A percentile compares a stretch with the other conserved stretches of the same genome.
Conservation (phyloP, 2,329 filamentous ascomycete species). For the Claviceps sp. region DNA sequence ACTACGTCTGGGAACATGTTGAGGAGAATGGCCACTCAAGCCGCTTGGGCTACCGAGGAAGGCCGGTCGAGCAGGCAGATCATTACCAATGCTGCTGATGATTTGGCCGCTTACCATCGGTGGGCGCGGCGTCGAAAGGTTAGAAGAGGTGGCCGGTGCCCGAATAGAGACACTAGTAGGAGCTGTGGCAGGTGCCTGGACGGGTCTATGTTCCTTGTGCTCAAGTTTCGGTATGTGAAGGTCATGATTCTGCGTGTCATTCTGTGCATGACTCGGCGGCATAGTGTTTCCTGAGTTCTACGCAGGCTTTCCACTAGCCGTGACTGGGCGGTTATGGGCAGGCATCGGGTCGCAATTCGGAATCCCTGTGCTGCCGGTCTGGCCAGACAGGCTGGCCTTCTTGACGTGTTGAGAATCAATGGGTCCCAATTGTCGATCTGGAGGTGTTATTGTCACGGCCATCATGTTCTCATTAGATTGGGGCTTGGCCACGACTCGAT, state of each 20-base stretch:
- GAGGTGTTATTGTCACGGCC: too few species aligned
- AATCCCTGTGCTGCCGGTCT: background rate
- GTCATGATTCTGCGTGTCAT: background rate
- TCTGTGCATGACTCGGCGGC: background rate
- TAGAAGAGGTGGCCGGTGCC: background rate
- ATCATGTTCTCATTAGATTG: background rate
- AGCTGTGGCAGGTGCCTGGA: background rate
- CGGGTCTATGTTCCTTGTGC: background rate
- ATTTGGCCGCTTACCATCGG: background rate
- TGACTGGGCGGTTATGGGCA: background rate
- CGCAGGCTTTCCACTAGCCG: conserved; percentile 8
- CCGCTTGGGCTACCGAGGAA: background rate
- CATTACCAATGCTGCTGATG: background rate
- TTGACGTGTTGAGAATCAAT: background rate
- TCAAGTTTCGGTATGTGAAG: background rate
- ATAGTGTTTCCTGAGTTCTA: conserved; percentile 8
- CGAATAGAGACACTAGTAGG: background rate
- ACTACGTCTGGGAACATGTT: background rate
- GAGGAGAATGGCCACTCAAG: background rate
- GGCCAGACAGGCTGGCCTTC: background rate
- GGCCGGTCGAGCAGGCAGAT: background rate
- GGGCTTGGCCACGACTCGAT: background rate
- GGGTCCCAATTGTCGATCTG: background rate
- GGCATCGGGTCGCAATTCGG: background rate
- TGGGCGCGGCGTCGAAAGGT: background rate